Percentiles rank a stretch among this genome's conserved stretches.
Conservation (phyloP, 192 early-diverging fungal species). For the Blastocladiella britannica region DNA sequence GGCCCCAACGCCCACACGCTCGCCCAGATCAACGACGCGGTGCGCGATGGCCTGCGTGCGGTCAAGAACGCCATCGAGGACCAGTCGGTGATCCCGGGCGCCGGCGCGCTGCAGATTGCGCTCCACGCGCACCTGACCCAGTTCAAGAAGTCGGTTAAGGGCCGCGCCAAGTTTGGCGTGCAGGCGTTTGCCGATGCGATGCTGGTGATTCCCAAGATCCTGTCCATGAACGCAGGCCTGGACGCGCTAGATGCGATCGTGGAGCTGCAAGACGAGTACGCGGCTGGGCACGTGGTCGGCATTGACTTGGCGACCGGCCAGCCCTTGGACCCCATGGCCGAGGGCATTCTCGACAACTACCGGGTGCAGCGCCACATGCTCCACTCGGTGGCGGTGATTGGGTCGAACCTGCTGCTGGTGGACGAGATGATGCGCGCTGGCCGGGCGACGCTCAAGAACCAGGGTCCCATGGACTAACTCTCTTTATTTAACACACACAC, state of each 20-base stretch:
- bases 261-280: conserved; percentile 74
- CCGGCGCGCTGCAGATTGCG: conserved; percentile 89
- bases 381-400: conserved; percentile 92
- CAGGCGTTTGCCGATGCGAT: conserved; percentile 91
- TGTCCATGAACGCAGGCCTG: conserved; percentile 87
- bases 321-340: conserved; percentile 66
- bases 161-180: conserved; percentile 86
- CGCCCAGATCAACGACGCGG: conserved; percentile 87
- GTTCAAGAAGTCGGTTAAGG: conserved; percentile 75
- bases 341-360: conserved; percentile 98
- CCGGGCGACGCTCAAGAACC: conserved; percentile 20
- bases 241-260: conserved; percentile 93
- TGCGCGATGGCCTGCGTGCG: conserved; percentile 91
- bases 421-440: conserved; percentile 93
- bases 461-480: background rate
- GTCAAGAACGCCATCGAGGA: conserved; percentile 99
- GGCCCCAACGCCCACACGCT: conserved; percentile 86
- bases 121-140: conserved; percentile 60
- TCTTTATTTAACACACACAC: no score
- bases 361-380: conserved; percentile 89
- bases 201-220: conserved; percentile 87
- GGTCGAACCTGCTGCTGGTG: conserved; percentile 86
- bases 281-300: conserved; percentile 75
- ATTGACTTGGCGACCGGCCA: conserved; percentile 87
- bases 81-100: conserved; percentile 67